Evolutionary conservation across 768 basidiomycete species (phyloP).

Genomic region (Boletus fagicola): DNA sequence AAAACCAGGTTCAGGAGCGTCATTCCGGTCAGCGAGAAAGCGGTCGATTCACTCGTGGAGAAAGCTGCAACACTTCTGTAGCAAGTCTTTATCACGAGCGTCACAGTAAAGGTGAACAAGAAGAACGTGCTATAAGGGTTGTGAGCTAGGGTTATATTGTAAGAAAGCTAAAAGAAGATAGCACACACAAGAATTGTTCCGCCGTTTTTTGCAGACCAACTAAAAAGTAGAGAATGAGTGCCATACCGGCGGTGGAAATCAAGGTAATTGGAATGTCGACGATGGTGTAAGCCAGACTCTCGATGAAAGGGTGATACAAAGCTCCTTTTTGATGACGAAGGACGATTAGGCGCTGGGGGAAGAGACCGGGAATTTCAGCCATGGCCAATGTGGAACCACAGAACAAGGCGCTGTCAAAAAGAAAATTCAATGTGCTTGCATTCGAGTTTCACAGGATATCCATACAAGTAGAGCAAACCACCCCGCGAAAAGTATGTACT

Average conservation of each 20-base stretch:
- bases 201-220: conserved; percentile 18
- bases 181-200: conserved; percentile 21
- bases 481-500: conserved; percentile 52
- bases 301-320: conserved; percentile 50
- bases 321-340: conserved; percentile 42
- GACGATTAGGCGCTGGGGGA: conserved; percentile 44
- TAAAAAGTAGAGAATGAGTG: conserved; percentile 19
- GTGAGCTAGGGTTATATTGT: conserved; percentile 32
- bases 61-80: conserved; percentile 64
- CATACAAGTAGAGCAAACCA: conserved; percentile 74
- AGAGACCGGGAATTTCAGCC: conserved; percentile 51
- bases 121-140: conserved; percentile 50
- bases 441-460: neutral
- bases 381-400: conserved; percentile 52
- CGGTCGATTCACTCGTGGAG: conserved; percentile 51
- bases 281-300: conserved; percentile 42
- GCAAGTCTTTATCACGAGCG: conserved; percentile 69
- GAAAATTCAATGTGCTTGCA: neutral
- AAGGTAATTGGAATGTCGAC: conserved; percentile 46
- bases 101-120: conserved; percentile 50
- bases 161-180: neutral
- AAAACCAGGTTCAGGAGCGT: conserved; percentile 39
- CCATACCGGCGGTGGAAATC: conserved; percentile 11
- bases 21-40: conserved; percentile 36
- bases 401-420: conserved; percentile 42